Percentiles rank a stretch among this genome's conserved stretches.
phyloP scores from a whole-genome alignment of 495 filamentous ascomycete genomes.

The Penicillium riverlandense region DNA sequence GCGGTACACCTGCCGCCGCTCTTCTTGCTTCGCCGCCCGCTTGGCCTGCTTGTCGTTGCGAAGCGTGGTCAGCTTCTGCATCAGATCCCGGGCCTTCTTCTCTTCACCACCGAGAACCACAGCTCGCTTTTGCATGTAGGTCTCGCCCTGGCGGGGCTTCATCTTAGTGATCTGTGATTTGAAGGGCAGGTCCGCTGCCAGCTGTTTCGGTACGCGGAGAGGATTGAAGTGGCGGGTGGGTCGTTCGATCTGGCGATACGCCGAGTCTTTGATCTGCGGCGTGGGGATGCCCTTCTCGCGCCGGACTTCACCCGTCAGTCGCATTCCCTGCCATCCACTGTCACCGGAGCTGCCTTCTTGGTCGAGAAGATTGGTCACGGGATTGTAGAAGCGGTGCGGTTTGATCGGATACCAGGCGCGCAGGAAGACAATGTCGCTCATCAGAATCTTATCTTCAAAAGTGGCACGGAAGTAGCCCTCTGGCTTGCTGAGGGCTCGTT shows the following conservation, averaged over 20 bases:
- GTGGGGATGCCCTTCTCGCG: conserved; percentile 66
- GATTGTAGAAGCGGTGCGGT: conserved; percentile 93
- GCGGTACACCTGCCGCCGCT: conserved; percentile 66
- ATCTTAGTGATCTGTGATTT: conserved; percentile 83
- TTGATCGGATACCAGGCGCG: conserved; percentile 95
- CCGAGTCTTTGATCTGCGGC: conserved; percentile 68
- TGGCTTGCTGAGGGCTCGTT: conserved; percentile 80
- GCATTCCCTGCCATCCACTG: conserved; percentile 74
- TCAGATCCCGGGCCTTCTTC: conserved; percentile 77
- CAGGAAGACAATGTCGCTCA: conserved; percentile 93
- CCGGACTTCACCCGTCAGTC: conserved; percentile 89
- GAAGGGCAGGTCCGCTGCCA: conserved; percentile 83
- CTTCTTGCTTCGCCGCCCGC: conserved; percentile 74
- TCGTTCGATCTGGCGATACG: conserved; percentile 78
- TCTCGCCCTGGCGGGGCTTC: conserved; percentile 69
- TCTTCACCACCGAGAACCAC: conserved; percentile 81
- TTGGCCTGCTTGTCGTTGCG: conserved; percentile 86
- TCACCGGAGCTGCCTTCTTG: conserved; percentile 25
- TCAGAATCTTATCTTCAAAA: conserved; percentile 96
- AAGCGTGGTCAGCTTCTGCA: conserved; percentile 89
- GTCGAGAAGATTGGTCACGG: conserved; percentile 82
- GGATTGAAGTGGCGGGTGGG: conserved; percentile 85
- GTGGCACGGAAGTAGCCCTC: conserved; percentile 94
- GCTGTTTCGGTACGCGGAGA: conserved; percentile 74
- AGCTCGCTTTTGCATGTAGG: conserved; percentile 90